phyloP scores from a whole-genome alignment of 164 flowering plant species.

The Umbellularia californica region DNA sequence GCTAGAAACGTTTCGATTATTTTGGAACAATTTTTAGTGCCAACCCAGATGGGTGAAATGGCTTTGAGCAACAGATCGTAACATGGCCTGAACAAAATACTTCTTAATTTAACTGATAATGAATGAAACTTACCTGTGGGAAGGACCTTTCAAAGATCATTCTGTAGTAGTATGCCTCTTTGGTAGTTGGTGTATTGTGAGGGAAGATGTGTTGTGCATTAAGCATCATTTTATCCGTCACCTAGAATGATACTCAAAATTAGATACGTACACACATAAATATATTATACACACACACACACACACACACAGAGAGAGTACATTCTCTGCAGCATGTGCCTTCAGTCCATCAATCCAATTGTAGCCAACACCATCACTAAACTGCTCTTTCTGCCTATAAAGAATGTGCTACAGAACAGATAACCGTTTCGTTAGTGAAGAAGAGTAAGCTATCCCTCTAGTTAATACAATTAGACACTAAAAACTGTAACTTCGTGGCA shows the following conservation, averaged over 20 bases:
- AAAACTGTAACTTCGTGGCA: not conserved
- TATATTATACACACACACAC: not conserved
- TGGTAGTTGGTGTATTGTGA: conserved; percentile 73
- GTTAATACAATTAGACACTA: not conserved
- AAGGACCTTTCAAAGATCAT: conserved; percentile 87
- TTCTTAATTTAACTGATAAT: not conserved
- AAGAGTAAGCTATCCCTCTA: not conserved
- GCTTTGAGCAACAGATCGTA: not conserved
- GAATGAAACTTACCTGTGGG: conserved; percentile 62
- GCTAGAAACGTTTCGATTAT: not conserved
- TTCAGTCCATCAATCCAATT: conserved; percentile 97
- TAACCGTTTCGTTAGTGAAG: not conserved
- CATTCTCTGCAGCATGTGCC: conserved; percentile 73
- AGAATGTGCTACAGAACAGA: conserved; percentile 71
- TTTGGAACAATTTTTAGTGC: not conserved
- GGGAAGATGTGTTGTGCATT: conserved; percentile 71
- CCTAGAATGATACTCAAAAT: conserved; percentile 31
- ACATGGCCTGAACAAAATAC: not conserved
- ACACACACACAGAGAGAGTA: conserved; percentile 12
- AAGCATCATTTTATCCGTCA: conserved; percentile 79
- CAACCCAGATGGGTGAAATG: not conserved
- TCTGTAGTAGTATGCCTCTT: conserved; percentile 90
- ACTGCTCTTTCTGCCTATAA: conserved; percentile 93
- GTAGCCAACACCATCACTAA: conserved; percentile 94
- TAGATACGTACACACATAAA: not conserved